Evolutionary conservation across 2,329 filamentous ascomycete genomes (phyloP).

Genomic region (Fusarium humuli): DNA sequence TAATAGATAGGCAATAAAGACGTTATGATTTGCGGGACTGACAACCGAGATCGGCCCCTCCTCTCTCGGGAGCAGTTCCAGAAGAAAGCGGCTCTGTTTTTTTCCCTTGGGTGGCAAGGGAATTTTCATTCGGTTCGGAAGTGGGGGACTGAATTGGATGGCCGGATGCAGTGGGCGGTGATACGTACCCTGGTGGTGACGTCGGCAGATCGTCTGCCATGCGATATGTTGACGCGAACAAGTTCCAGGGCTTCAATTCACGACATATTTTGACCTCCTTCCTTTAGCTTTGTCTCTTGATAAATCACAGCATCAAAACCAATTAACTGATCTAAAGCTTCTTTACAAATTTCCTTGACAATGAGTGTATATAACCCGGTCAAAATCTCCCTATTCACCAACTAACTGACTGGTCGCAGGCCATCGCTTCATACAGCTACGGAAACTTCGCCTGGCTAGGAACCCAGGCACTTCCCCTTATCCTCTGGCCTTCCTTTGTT

Average conservation of each 20-base stretch:
- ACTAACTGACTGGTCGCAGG: slow-evolving; percentile 49
- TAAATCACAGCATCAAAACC: not conserved
- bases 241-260: slow-evolving; percentile 2
- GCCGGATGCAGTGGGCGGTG: slow-evolving; percentile 5
- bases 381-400: not conserved
- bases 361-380: slow-evolving; percentile 37
- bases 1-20: slow-evolving; percentile 47
- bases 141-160: not conserved
- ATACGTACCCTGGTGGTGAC: slow-evolving; percentile 24
- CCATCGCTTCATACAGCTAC: slow-evolving; percentile 63
- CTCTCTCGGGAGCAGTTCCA: not conserved
- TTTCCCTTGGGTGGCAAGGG: slow-evolving; percentile 17
- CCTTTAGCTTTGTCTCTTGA: not conserved
- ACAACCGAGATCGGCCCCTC: slow-evolving; percentile 8
- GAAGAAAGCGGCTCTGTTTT: slow-evolving; percentile 8
- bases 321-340: not conserved
- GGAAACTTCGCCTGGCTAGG: slow-evolving; percentile 64
- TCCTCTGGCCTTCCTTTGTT: slow-evolving; percentile 62
- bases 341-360: not conserved
- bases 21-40: slow-evolving; percentile 47
- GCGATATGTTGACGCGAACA: not conserved
- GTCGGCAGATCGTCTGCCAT: slow-evolving; percentile 9
- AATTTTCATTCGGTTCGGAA: slow-evolving; percentile 6
- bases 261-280: not conserved
- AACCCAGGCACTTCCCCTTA: slow-evolving; percentile 60